phyloP scores from a whole-genome alignment of 139 green algal genomes.

The Chlorella sp. region DNA sequence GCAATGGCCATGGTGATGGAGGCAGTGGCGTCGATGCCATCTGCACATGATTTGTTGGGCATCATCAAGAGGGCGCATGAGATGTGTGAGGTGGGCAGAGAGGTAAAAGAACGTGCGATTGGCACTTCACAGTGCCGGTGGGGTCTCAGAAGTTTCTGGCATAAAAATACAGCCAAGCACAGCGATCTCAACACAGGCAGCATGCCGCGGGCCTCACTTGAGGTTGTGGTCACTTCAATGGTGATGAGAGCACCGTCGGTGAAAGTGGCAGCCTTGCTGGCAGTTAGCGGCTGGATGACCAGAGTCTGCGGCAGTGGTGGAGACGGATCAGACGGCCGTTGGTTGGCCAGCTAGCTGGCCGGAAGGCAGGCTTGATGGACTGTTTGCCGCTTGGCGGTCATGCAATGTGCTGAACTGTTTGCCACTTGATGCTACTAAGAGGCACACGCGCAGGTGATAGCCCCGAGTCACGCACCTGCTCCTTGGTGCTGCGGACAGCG shows the following conservation, averaged over 20 bases:
- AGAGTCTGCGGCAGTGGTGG: background rate
- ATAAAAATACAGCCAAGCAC: too few relatives aligned
- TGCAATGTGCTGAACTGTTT: background rate
- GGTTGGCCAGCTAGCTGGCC: background rate
- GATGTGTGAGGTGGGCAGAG: background rate
- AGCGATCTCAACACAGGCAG: too few relatives aligned
- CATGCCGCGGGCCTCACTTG: background rate
- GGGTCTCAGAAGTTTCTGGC: background rate
- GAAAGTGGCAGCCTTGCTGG: background rate
- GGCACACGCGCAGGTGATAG: background rate
- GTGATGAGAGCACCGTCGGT: background rate
- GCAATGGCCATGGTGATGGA: conserved; percentile 7
- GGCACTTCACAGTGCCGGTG: too few relatives aligned
- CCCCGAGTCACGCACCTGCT: background rate
- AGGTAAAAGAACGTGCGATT: background rate
- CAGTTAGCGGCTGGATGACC: conserved; percentile 5
- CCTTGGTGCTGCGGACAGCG: background rate
- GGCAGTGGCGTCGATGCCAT: background rate
- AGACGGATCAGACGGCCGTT: too few relatives aligned
- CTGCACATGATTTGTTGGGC: background rate
- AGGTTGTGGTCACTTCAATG: background rate
- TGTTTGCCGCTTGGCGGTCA: too few relatives aligned
- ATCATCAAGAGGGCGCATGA: background rate
- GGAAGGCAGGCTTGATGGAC: background rate
- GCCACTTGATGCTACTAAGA: background rate